Conservation (phyloP, 768 basidiomycete genomes). For the Leucosporidium creatinivorum region DNA sequence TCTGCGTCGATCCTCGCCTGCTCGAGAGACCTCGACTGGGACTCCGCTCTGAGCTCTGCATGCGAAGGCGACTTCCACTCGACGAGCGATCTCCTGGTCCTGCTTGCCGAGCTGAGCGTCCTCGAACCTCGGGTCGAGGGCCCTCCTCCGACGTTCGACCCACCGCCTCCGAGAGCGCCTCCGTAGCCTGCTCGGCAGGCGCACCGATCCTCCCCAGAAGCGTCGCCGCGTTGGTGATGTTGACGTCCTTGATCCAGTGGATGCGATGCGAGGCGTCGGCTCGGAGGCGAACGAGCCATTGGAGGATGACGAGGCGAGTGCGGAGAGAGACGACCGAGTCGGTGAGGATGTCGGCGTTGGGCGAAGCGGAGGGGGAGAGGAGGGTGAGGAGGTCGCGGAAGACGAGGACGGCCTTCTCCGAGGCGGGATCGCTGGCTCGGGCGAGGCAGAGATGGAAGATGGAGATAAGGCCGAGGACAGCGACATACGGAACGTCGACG, state of each 20-base stretch:
- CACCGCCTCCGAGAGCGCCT: neutral
- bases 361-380: constrained; percentile 31
- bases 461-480: constrained; percentile 40
- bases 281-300: constrained; percentile 79
- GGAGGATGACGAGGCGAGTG: constrained; percentile 64
- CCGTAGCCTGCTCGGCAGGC: neutral
- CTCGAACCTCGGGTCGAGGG: constrained; percentile 14
- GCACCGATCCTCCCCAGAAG: constrained; percentile 14
- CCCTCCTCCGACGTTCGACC: constrained; percentile 13
- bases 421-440: constrained; percentile 38
- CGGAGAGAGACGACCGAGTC: constrained; percentile 41
- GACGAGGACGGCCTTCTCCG: constrained; percentile 41
- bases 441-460: constrained; percentile 44
- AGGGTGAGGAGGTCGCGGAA: constrained; percentile 46
- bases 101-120: constrained; percentile 13
- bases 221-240: constrained; percentile 35
- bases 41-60: constrained; percentile 22
- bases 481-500: constrained; percentile 17
- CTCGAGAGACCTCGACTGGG: constrained; percentile 20
- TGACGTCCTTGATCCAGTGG: constrained; percentile 57
- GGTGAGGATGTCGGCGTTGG: constrained; percentile 2
- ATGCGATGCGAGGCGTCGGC: constrained; percentile 84
- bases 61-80: constrained; percentile 27
- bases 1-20: neutral
- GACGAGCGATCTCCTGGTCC: constrained; percentile 15